Percentiles rank a stretch among this genome's conserved stretches.
Evolutionary conservation across 2,329 filamentous ascomycete genomes (phyloP).

Genomic region (Calonectria multiphialidica): DNA sequence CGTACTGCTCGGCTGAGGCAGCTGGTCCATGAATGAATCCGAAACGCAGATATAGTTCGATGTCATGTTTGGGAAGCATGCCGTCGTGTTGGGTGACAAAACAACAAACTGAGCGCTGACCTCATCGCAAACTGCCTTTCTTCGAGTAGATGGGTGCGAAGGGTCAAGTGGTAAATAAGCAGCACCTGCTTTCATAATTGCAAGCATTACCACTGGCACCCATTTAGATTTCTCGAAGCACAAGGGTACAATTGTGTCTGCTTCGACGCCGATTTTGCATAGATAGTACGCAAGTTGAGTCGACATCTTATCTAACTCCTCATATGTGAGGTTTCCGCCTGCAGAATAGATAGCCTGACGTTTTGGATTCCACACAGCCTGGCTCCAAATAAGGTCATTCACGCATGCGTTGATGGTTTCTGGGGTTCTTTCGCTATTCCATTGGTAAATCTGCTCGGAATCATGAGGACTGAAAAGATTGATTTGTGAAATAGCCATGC

Average conservation of each 20-base stretch:
- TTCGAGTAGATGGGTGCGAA: conserved; percentile 22
- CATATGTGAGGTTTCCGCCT: conserved; percentile 33
- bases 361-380: neutral
- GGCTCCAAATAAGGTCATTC: conserved; percentile 10
- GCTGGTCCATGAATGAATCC: neutral
- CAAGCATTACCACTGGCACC: conserved; percentile 37
- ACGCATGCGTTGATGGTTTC: conserved; percentile 7
- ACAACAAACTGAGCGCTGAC: conserved; percentile 14
- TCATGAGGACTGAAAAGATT: conserved; percentile 5
- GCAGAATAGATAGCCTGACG: conserved; percentile 22
- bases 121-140: conserved; percentile 8
- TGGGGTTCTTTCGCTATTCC: neutral
- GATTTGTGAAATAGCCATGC: neutral
- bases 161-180: conserved; percentile 40
- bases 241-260: conserved; percentile 20
- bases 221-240: conserved; percentile 41
- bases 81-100: neutral
- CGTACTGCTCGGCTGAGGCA: neutral
- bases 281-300: conserved; percentile 10
- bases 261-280: conserved; percentile 6
- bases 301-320: neutral
- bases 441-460: neutral
- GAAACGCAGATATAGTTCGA: neutral
- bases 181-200: conserved; percentile 40
- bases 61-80: neutral